These are phyloP conservation scores for Pseudocercospora fijiensis DNA, from an alignment of 2,329 filamentous ascomycete species.

Conservation along the genomic window DNA sequence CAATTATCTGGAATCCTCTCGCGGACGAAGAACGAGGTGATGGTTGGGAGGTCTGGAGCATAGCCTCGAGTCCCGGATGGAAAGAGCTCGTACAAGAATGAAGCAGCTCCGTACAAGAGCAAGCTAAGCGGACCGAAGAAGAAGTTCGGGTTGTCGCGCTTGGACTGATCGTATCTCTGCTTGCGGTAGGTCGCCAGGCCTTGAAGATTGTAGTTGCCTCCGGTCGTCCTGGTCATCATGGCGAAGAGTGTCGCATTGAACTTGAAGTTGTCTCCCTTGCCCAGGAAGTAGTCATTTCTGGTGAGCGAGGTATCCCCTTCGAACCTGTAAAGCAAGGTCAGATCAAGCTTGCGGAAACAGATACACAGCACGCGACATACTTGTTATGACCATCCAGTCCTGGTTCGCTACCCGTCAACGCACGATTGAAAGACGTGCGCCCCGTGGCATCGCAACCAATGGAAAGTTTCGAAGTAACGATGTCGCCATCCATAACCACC, in stretches of 20 bases:
- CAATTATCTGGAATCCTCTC: conserved; percentile 48
- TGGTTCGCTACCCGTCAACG: conserved; percentile 41
- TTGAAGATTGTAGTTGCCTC: conserved; percentile 42
- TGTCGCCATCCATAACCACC: conserved; percentile 44
- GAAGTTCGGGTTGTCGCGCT: conserved; percentile 44
- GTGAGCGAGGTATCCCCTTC: conserved; percentile 45
- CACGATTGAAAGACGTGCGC: conserved; percentile 41
- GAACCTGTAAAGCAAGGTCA: conserved; percentile 45
- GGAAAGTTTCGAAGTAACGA: conserved; percentile 45
- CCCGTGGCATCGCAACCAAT: conserved; percentile 49
- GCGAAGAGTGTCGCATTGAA: conserved; percentile 46
- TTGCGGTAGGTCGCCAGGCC: conserved; percentile 42
- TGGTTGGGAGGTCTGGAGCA: conserved; percentile 39
- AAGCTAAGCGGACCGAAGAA: conserved; percentile 45
- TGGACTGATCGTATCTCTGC: conserved; percentile 44
- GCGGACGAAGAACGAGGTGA: conserved; percentile 44
- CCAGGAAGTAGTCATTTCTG: conserved; percentile 45
- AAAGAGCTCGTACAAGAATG: conserved; percentile 47
- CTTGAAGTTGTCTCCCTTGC: conserved; percentile 40
- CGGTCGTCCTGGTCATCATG: conserved; percentile 38
- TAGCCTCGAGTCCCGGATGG: conserved; percentile 38
- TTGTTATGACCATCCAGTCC: conserved; percentile 49
- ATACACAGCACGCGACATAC: conserved; percentile 36
- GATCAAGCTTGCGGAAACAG: background rate
- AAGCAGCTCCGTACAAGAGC: conserved; percentile 45